Conservation (phyloP, 495 filamentous ascomycete species). For the Niebla homalea region DNA sequence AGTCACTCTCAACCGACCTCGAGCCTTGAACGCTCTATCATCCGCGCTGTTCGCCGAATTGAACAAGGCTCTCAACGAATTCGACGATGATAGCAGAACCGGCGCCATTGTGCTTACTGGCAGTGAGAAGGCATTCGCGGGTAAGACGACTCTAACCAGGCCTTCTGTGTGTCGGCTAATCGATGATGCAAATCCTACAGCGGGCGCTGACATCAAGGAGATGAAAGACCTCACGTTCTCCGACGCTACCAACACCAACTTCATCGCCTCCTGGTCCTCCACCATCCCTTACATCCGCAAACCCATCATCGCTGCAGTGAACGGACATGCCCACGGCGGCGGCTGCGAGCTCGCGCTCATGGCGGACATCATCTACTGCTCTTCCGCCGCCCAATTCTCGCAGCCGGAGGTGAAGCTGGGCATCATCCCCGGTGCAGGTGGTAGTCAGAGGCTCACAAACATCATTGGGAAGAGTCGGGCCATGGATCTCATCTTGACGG, state of each 20-base stretch:
- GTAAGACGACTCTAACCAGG: conserved; percentile 17
- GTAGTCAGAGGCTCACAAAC: conserved; percentile 73
- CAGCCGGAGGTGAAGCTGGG: conserved; percentile 96
- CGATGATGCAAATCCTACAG: conserved; percentile 23
- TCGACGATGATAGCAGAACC: conserved; percentile 57
- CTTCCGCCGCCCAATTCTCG: conserved; percentile 68
- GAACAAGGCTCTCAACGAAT: conserved; percentile 61
- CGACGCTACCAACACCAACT: conserved; percentile 68
- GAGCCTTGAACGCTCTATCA: conserved; percentile 84
- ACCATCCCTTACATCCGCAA: conserved; percentile 73
- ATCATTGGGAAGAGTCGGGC: conserved; percentile 81
- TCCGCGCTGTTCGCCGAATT: conserved; percentile 80
- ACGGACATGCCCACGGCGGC: conserved; percentile 85
- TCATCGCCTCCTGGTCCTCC: conserved; percentile 86
- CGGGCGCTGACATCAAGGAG: conserved; percentile 97
- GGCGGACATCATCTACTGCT: conserved; percentile 90
- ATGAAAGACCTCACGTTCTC: conserved; percentile 86
- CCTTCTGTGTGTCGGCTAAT: neutral
- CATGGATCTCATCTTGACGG: conserved; percentile 91
- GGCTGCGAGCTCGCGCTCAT: conserved; percentile 98
- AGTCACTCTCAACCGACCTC: conserved; percentile 95
- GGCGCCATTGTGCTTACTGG: conserved; percentile 79
- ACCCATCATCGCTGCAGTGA: conserved; percentile 85
- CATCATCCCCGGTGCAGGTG: conserved; percentile 82
- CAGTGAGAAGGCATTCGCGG: conserved; percentile 74